Base-by-base conservation (phyloP, 2,329 filamentous ascomycete species). In the Penicillium sp. region DNA sequence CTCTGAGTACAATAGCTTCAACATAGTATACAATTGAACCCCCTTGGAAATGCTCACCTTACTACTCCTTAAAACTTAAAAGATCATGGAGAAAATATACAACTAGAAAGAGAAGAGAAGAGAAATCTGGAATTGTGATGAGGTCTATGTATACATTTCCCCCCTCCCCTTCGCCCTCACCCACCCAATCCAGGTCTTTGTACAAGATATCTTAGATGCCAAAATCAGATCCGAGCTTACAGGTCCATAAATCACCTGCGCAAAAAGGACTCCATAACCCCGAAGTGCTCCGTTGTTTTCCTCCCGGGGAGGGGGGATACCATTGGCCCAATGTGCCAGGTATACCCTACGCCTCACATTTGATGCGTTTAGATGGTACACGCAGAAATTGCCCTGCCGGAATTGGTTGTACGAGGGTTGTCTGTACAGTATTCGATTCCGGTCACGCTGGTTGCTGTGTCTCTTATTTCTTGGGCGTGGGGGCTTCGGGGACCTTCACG, bases 401-500 rank as follows among this genome's bases (percentile, higher is more conserved):
- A 45, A 44, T 54, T 7, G 31, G 11, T 18, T 8, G n/a, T n/a
- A n/a, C n/a, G n/a, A n/a, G n/a, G n/a, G n/a, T n/a, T n/a, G n/a
- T n/a, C n/a, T n/a, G n/a, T n/a, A n/a, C n/a, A n/a, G n/a, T n/a
- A n/a, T n/a, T n/a, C n/a, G n/a, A n/a, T n/a, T n/a, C n/a, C n/a
- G n/a, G n/a, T n/a, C n/a, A n/a, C n/a, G n/a, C n/a, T n/a, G n/a
- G n/a, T 29, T 13, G 26, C 28, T 31, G 28, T 45, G 51, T 55
- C 40, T 60, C 67, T 63, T 71, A 64, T 55, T 71, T 63, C 56
- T 70, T 16, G 42, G 49, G 47, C 54, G 51, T 63, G 44, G 90
- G 88, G 48, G 83, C 80, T 71, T 91, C 89, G 24, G 94, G 94
- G 33, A 97, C 88, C 71, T 91, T 87, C 66, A 97, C 92, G 71